Percentiles rank a stretch among this genome's conserved stretches.
Evolutionary conservation across 2,329 filamentous ascomycete genomes (phyloP).

Genomic region (Endocalyx cinctus): DNA sequence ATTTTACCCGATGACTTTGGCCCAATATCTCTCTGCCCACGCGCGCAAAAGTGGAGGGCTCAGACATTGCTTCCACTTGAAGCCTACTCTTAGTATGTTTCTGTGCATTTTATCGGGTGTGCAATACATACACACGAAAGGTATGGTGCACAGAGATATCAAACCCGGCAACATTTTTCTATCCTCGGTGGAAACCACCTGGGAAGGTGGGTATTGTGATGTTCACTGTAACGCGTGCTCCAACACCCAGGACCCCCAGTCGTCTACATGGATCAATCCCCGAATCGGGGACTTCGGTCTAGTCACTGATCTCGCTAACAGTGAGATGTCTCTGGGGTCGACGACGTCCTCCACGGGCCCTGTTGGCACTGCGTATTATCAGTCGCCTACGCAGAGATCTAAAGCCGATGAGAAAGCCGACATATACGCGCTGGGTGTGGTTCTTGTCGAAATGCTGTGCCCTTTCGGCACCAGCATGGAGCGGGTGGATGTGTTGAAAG

Average conservation of each 20-base stretch:
- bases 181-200: conserved; percentile 34
- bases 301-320: conserved; percentile 46
- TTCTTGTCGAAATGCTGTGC: conserved; percentile 57
- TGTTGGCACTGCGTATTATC: conserved; percentile 61
- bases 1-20: conserved; percentile 57
- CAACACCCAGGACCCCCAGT: background rate
- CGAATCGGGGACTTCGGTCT: conserved; percentile 66
- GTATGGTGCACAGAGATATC: conserved; percentile 60
- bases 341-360: conserved; percentile 17
- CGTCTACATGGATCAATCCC: conserved; percentile 42
- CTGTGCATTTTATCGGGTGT: conserved; percentile 56
- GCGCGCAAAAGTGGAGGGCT: conserved; percentile 4
- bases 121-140: conserved; percentile 57
- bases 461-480: conserved; percentile 49
- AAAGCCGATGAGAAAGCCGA: conserved; percentile 50
- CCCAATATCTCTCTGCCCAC: conserved; percentile 47
- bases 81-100: conserved; percentile 53
- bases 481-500: conserved; percentile 27
- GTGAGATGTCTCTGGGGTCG: conserved; percentile 18
- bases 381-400: conserved; percentile 19
- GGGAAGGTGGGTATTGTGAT: conserved; percentile 22
- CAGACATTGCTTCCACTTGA: conserved; percentile 57
- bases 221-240: conserved; percentile 18
- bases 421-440: conserved; percentile 56
- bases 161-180: conserved; percentile 67